Percentiles rank a stretch among this genome's conserved stretches.
Conservation (phyloP, 495 filamentous ascomycete genomes). For the Cryomyces minteri region DNA sequence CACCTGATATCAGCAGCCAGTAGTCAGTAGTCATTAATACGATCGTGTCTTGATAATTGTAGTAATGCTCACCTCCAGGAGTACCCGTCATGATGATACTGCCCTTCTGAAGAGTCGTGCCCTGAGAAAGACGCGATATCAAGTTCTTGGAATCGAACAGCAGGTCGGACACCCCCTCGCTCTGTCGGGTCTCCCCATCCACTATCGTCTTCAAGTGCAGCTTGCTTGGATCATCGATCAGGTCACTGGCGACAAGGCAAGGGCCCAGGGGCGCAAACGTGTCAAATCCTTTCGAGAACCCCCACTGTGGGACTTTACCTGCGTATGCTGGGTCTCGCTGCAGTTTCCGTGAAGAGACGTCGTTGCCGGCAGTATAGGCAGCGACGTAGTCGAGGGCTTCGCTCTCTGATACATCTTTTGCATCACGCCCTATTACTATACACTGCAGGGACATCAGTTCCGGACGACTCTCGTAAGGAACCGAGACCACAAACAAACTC, state of each 20-base stretch:
- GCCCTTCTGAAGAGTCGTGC: constrained; percentile 16
- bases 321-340: constrained; percentile 24
- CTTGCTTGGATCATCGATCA: constrained; percentile 13
- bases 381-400: constrained; percentile 28
- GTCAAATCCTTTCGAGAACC: constrained; percentile 21
- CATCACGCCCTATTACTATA: constrained; percentile 26
- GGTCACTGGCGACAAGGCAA: constrained; percentile 14
- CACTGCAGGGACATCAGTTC: constrained; percentile 3
- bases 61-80: constrained; percentile 4
- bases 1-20: constrained; percentile 2
- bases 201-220: constrained; percentile 20
- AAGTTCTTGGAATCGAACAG: constrained; percentile 11
- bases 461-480: neutral
- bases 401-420: constrained; percentile 25
- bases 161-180: constrained; percentile 19
- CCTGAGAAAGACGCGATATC: constrained; percentile 22
- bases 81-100: constrained; percentile 21
- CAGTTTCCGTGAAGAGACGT: constrained; percentile 28
- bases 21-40: neutral
- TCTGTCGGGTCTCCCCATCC: constrained; percentile 23
- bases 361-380: constrained; percentile 31
- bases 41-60: neutral
- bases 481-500: constrained; percentile 21
- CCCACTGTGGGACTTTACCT: constrained; percentile 18
- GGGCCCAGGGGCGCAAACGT: constrained; percentile 22